Evolutionary conservation across 1,139 yeast genomes (phyloP).

Genomic region (Candida pseudocylindracea): DNA sequence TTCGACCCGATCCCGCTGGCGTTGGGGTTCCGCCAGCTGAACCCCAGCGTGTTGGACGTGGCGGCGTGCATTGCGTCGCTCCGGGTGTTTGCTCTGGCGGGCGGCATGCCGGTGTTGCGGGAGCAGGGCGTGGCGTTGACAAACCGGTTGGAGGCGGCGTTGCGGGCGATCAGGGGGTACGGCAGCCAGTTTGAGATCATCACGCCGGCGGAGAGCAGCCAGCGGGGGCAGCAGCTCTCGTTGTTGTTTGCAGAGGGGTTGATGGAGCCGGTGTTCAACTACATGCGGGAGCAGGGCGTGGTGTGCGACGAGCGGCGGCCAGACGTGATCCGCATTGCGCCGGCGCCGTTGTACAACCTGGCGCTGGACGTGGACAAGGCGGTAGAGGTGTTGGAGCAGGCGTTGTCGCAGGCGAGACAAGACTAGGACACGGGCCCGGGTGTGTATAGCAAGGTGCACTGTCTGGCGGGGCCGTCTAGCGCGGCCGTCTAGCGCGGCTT

Average conservation of each 20-base stretch:
- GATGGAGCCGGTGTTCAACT: conserved; percentile 39
- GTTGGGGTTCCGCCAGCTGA: conserved; percentile 75
- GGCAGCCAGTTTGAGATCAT: conserved; percentile 29
- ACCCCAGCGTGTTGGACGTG: conserved; percentile 71
- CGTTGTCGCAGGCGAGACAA: too few species aligned
- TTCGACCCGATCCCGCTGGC: conserved; percentile 75
- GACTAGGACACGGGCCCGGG: too few species aligned
- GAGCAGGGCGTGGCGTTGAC: conserved; percentile 38
- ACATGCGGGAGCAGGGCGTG: conserved; percentile 33
- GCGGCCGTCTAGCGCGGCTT: too few species aligned
- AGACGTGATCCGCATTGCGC: conserved; percentile 67
- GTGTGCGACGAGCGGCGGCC: conserved; percentile 84
- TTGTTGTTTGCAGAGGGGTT: conserved; percentile 40
- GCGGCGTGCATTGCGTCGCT: conserved; percentile 51
- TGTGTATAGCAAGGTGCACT: too few species aligned
- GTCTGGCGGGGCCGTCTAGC: too few species aligned
- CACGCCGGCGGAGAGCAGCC: conserved; percentile 35
- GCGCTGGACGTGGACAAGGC: conserved; percentile 37
- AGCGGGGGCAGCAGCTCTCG: conserved; percentile 72
- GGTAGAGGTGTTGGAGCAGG: conserved; percentile 20
- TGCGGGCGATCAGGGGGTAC: conserved; percentile 6
- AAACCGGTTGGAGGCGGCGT: conserved; percentile 22
- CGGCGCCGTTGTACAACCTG: conserved; percentile 64
- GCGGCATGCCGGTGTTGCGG: conserved; percentile 40
- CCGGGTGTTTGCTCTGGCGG: conserved; percentile 33